Conservation (phyloP, 2,329 filamentous ascomycete genomes). For the Madurella fahalii region DNA sequence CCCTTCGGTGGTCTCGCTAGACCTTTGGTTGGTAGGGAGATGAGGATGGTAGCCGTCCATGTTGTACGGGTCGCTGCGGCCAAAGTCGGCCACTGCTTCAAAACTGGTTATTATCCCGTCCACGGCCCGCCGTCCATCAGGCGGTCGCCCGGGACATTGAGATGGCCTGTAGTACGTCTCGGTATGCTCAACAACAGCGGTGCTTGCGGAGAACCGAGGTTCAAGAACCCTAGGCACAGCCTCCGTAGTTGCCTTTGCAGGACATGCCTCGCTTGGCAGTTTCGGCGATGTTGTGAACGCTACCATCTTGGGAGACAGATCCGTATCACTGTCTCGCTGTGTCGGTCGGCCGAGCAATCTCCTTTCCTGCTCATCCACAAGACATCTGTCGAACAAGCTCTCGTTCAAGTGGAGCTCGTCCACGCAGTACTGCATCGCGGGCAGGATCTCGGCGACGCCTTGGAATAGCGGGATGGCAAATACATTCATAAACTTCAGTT, state of each 20-base stretch:
- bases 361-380: conserved; percentile 56
- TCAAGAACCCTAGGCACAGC: conserved; percentile 16
- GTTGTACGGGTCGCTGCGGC: conserved; percentile 48
- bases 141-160: conserved; percentile 32
- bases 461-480: conserved; percentile 92
- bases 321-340: conserved; percentile 29
- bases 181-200: conserved; percentile 27
- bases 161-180: conserved; percentile 29
- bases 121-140: conserved; percentile 37
- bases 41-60: conserved; percentile 39
- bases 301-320: conserved; percentile 43
- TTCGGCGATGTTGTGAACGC: conserved; percentile 34
- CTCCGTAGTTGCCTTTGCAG: conserved; percentile 12
- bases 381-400: conserved; percentile 64
- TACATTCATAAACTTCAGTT: conserved; percentile 94
- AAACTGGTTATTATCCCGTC: conserved; percentile 44
- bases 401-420: conserved; percentile 78
- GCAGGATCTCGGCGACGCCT: conserved; percentile 79
- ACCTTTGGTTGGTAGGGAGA: conserved; percentile 45
- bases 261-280: conserved; percentile 19
- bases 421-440: conserved; percentile 77
- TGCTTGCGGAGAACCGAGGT: conserved; percentile 24
- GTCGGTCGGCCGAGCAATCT: conserved; percentile 27
- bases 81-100: conserved; percentile 45
- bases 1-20: conserved; percentile 59